Percentiles rank a stretch among this genome's conserved stretches.
Conservation (phyloP, 495 filamentous ascomycete species). For the Lichina pygmaea region DNA sequence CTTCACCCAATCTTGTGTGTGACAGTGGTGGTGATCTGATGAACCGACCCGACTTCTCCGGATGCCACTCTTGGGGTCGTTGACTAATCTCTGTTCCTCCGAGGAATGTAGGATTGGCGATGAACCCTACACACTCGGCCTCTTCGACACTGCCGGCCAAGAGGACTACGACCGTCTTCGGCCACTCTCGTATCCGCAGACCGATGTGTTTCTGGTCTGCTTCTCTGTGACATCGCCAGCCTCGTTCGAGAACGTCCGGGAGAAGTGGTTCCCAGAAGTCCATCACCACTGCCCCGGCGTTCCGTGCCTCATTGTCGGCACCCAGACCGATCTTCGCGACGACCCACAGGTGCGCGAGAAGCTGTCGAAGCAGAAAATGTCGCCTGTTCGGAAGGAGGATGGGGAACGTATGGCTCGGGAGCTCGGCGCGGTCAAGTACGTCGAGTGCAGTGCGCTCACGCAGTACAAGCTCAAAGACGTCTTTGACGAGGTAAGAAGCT, state of each 20-base stretch:
- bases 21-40: not conserved
- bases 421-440: constrained; percentile 86
- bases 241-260: constrained; percentile 94
- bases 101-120: constrained; percentile 61
- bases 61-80: no score
- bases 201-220: constrained; percentile 95
- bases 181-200: constrained; percentile 91
- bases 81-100: no score
- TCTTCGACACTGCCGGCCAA: constrained; percentile 97
- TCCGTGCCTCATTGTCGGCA: constrained; percentile 92
- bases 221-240: constrained; percentile 98
- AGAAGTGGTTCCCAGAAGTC: constrained; percentile 98
- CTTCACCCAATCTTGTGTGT: constrained; percentile 1
- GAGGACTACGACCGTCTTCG: constrained; percentile 97
- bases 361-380: constrained; percentile 83
- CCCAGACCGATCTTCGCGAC: constrained; percentile 86
- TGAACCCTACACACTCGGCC: constrained; percentile 87
- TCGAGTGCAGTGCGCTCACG: constrained; percentile 91
- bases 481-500: constrained; percentile 67
- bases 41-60: no score
- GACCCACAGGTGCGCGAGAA: constrained; percentile 76
- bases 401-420: constrained; percentile 94
- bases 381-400: constrained; percentile 69
- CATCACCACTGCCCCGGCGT: constrained; percentile 97
- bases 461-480: constrained; percentile 98